Conservation (phyloP, 306 rosid species). For the Castanea mollissima region DNA sequence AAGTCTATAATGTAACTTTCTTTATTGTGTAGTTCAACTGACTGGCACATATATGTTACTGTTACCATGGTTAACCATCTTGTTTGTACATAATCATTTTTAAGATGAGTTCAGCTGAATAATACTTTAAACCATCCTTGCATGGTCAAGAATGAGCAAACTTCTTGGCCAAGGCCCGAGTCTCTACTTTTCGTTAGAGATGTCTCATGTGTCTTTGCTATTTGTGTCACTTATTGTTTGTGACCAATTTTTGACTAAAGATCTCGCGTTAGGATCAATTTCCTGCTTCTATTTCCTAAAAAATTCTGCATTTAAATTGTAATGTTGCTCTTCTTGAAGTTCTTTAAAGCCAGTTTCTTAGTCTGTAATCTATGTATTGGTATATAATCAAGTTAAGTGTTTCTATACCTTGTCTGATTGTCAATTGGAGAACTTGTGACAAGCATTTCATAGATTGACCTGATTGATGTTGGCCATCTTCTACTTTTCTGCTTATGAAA, state of each 20-base stretch:
- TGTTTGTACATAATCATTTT: neutral
- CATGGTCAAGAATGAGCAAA: neutral
- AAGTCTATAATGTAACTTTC: neutral
- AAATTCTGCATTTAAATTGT: neutral
- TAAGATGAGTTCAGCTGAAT: neutral
- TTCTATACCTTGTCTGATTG: neutral
- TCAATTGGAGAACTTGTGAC: neutral
- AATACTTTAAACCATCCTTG: neutral
- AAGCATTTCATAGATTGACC: neutral
- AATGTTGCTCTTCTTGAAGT: neutral
- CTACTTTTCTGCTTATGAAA: neutral
- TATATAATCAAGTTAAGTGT: neutral
- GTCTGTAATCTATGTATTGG: neutral
- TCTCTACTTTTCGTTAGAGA: neutral
- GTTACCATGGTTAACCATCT: neutral
- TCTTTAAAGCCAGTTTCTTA: neutral
- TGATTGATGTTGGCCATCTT: neutral
- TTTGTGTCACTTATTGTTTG: neutral
- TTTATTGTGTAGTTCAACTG: neutral
- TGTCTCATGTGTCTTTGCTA: neutral
- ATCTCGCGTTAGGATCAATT: neutral
- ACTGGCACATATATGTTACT: neutral
- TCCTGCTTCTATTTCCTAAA: neutral
- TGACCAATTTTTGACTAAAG: neutral
- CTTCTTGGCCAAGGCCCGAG: neutral